phyloP scores from a whole-genome alignment of 371 early-diverging fungal species.

The Mortierella polycephala region DNA sequence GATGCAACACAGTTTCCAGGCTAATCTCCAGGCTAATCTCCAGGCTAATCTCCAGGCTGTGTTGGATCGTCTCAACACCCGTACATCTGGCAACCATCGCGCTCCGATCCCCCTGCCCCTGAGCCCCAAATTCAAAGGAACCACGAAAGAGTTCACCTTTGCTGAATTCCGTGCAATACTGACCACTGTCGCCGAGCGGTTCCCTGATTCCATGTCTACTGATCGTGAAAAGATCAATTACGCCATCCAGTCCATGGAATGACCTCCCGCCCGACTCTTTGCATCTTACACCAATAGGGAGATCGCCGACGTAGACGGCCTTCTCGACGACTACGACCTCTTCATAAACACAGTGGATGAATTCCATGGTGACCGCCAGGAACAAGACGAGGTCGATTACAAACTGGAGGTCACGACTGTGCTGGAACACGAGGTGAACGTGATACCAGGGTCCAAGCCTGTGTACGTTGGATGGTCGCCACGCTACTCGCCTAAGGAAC shows the following conservation, averaged over 20 bases:
- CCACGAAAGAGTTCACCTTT: constrained; percentile 1
- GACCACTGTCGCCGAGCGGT: not conserved
- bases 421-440: constrained; percentile 8
- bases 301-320: not conserved
- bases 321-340: not conserved
- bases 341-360: not conserved
- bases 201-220: constrained; percentile 4
- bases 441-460: not conserved
- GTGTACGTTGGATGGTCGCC: not conserved
- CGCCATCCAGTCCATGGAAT: constrained; percentile 14
- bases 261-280: constrained; percentile 1
- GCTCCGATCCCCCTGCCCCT: constrained; percentile 3
- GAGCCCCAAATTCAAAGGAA: constrained; percentile 8
- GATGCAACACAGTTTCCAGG: not conserved
- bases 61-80: constrained; percentile 1
- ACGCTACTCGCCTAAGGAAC: not conserved
- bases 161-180: constrained; percentile 10
- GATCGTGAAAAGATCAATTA: not conserved
- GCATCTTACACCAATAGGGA: constrained; percentile 6
- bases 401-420: not conserved
- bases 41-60: not conserved
- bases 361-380: too few species aligned
- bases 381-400: too few species aligned
- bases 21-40: not conserved
- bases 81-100: not conserved